Base-by-base conservation (phyloP, 2,329 filamentous ascomycete genomes). In the Xylaria multiplex region DNA sequence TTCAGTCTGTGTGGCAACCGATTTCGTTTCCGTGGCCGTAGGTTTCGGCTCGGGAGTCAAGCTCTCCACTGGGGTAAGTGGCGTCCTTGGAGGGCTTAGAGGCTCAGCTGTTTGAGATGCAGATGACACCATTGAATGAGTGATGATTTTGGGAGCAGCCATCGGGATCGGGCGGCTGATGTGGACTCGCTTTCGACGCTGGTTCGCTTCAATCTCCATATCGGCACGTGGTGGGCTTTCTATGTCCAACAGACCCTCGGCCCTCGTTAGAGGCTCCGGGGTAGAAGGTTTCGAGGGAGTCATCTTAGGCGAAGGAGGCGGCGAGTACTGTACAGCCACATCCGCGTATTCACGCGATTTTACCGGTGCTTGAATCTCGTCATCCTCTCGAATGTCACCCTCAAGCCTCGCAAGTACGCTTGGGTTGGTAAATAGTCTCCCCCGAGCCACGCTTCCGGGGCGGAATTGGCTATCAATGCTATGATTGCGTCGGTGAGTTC, bases 241-340 rank as follows among this genome's bases (percentile, higher is more conserved):
- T 2, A 78, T 52, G 8, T 84, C 82, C 9, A 76, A 74, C 2
- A 79, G 76, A 67, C 77, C 81, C 54, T 83, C 81, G 19, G 76
- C 74, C 46, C 74, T 79, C 45, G 74, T 69, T 37, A 74, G 69
- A 24, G 82, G 81, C 63, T 86, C 84, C 2, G 81, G 79, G 1
- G 79, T 81, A 16, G 80, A 72, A 16, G 81, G 76, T 70, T 82
- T 81, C 55, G 70, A 71, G 0, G 82, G 77, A 9, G 75, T 67
- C 5, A 84, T 62, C 71, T 82, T 83, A 0, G 93, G 93, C 2
- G 93, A 96, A 2, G 90, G 85, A 1, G 93, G 93, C 52, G 93
- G 93, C 40, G 93, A 96, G 74, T 87, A 96, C 77, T 97, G 94
- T 37, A 93, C 85, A 3, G 90, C 92, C n/a, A 53, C 53, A 19